These are phyloP conservation scores for Cucurbitaria berberidis DNA, from an alignment of 2,329 filamentous ascomycete species.

Conservation along the genomic window DNA sequence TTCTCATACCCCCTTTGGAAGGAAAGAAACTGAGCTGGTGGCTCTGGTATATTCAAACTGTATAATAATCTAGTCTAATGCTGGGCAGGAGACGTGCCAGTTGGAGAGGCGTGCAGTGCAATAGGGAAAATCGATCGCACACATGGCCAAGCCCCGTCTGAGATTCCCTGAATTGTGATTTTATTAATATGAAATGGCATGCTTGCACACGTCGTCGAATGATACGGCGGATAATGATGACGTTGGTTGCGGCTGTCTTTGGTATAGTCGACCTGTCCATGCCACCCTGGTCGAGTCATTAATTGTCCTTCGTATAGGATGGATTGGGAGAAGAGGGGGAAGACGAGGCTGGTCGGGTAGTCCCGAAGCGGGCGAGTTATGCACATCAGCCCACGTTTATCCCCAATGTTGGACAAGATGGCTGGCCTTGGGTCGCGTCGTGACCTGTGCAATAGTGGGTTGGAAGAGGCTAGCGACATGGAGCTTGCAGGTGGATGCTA, in stretches of 20 bases:
- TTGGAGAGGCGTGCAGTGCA: not conserved
- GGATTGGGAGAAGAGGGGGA: not conserved
- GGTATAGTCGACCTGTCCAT: too few relatives aligned
- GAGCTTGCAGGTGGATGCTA: not conserved
- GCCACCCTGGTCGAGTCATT: too few relatives aligned
- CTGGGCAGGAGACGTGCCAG: not conserved
- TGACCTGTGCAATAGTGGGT: constrained; percentile 5
- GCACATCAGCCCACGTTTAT: not conserved
- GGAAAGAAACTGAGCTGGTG: not conserved
- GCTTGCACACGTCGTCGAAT: too few relatives aligned
- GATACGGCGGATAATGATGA: too few relatives aligned
- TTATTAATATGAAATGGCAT: too few relatives aligned
- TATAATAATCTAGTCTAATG: constrained; percentile 7
- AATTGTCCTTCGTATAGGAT: not conserved
- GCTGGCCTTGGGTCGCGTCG: not conserved
- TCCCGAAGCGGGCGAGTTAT: not conserved
- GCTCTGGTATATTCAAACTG: not conserved
- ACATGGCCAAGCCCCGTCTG: too few relatives aligned
- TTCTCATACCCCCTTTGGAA: constrained; percentile 15
- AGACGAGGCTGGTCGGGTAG: too few relatives aligned
- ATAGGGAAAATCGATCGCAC: too few relatives aligned
- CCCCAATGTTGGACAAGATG: constrained; percentile 8
- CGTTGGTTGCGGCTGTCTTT: too few relatives aligned
- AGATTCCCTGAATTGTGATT: too few relatives aligned
- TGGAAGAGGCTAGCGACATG: not conserved